Conservation (phyloP, 2,329 filamentous ascomycete species). For the Dactylonectria estremocensis region DNA sequence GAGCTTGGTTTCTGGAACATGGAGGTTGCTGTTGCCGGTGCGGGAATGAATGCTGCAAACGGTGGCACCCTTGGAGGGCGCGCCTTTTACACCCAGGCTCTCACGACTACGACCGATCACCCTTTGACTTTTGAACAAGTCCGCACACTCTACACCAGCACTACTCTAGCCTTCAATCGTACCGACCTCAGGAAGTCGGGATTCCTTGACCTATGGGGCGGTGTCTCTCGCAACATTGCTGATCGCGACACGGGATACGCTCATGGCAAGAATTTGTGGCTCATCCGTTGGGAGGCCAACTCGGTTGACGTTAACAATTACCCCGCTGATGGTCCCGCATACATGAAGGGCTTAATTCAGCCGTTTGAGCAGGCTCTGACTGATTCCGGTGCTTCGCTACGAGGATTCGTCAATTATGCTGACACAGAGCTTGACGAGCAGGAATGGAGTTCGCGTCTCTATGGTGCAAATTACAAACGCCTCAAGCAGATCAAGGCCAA, state of each 20-base stretch:
- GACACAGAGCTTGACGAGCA: slow-evolving; percentile 41
- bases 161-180: slow-evolving; percentile 42
- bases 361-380: slow-evolving; percentile 42
- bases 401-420: slow-evolving; percentile 47
- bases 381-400: slow-evolving; percentile 38
- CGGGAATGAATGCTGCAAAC: slow-evolving; percentile 41
- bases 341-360: slow-evolving; percentile 41
- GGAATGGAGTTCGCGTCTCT: slow-evolving; percentile 46
- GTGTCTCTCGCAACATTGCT: slow-evolving; percentile 40
- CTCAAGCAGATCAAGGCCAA: slow-evolving; percentile 42
- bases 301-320: slow-evolving; percentile 28
- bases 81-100: slow-evolving; percentile 42
- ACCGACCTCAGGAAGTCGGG: slow-evolving; percentile 42
- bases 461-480: slow-evolving; percentile 39
- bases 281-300: slow-evolving; percentile 43
- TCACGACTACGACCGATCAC: slow-evolving; percentile 43
- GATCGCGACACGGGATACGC: slow-evolving; percentile 42
- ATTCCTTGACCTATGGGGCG: slow-evolving; percentile 47
- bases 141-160: slow-evolving; percentile 35
- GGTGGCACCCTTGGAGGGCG: slow-evolving; percentile 42
- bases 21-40: slow-evolving; percentile 37
- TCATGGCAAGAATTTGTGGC: slow-evolving; percentile 44
- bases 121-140: slow-evolving; percentile 42
- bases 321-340: slow-evolving; percentile 39
- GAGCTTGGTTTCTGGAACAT: slow-evolving; percentile 44